These are phyloP conservation scores for Arthroderma sp. DNA, from an alignment of 2,329 filamentous ascomycete genomes.

Conservation along the genomic window DNA sequence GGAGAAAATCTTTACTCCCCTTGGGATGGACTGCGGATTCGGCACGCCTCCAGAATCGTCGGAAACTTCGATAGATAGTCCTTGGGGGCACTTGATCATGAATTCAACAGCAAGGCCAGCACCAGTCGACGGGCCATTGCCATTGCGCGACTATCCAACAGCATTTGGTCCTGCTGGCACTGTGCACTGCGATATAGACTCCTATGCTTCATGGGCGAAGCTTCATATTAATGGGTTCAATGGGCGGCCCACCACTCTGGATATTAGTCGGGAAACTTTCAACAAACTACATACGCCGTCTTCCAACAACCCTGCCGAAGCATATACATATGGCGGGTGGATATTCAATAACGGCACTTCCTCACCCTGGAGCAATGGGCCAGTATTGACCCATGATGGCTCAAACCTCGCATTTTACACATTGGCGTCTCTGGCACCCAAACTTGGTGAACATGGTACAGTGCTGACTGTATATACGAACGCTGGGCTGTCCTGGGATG, in stretches of 20 bases:
- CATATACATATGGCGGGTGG: slow-evolving; percentile 8
- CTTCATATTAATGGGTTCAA: slow-evolving; percentile 6
- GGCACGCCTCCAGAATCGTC: slow-evolving; percentile 4
- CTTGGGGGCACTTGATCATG: slow-evolving; percentile 5
- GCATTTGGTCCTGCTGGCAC: slow-evolving; percentile 2
- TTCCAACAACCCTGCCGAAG: neutral
- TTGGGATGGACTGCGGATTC: slow-evolving; percentile 7
- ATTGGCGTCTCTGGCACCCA: neutral
- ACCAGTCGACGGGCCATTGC: slow-evolving; percentile 5
- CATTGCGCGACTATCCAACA: slow-evolving; percentile 5
- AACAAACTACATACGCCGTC: slow-evolving; percentile 6
- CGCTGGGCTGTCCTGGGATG: neutral
- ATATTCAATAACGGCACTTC: slow-evolving; percentile 1
- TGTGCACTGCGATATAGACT: slow-evolving; percentile 6
- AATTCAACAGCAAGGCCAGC: neutral
- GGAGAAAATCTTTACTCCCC: slow-evolving; percentile 2
- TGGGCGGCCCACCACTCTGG: slow-evolving; percentile 2
- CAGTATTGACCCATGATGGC: slow-evolving; percentile 3
- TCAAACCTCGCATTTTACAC: slow-evolving; percentile 1
- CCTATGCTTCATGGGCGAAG: slow-evolving; percentile 2
- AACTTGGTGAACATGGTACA: neutral
- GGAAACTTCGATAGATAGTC: slow-evolving; percentile 6
- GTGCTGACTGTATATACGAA: slow-evolving; percentile 1
- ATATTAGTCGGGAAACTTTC: slow-evolving; percentile 3
- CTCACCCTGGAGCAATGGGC: slow-evolving; percentile 5